Conservation (phyloP, 106 monocot genomes). For the Triglochin maritima region DNA sequence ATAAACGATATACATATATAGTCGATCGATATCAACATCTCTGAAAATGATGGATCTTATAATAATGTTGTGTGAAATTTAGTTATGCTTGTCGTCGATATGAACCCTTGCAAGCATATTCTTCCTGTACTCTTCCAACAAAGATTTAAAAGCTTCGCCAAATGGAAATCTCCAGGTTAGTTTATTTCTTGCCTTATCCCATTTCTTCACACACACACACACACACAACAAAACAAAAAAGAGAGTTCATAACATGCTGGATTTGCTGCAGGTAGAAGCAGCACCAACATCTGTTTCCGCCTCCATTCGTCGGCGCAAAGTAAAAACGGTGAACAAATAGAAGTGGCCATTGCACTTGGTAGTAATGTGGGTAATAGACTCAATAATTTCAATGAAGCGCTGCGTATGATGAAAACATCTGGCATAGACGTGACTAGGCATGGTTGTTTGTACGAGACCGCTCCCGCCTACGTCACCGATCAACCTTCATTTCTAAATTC, state of each 20-base stretch:
- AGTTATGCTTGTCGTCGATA: background rate
- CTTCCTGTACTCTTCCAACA: background rate
- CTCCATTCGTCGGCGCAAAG: conserved; percentile 18
- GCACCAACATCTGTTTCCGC: conserved; percentile 1
- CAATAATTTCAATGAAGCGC: conserved; percentile 51
- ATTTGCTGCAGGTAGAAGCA: conserved; percentile 2
- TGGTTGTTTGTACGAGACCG: conserved; percentile 64
- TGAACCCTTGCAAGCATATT: background rate
- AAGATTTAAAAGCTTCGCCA: background rate
- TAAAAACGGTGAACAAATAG: conserved; percentile 28
- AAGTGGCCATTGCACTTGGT: conserved; percentile 80
- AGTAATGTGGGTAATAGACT: conserved; percentile 87
- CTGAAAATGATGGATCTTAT: too few relatives aligned
- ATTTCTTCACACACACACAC: background rate
- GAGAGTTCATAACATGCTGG: background rate
- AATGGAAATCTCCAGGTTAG: conserved; percentile 1
- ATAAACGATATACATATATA: too few relatives aligned
- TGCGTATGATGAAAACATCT: conserved; percentile 60
- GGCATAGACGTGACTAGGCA: conserved; percentile 59
- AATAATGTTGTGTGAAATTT: background rate
- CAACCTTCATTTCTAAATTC: conserved; percentile 86
- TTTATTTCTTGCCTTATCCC: background rate
- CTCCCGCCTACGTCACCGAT: conserved; percentile 85
- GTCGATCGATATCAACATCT: too few relatives aligned
- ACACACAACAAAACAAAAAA: background rate